Percentiles rank a stretch among this genome's conserved stretches.
Conservation (phyloP, 768 basidiomycete genomes). For the Auricularia heimuer region DNA sequence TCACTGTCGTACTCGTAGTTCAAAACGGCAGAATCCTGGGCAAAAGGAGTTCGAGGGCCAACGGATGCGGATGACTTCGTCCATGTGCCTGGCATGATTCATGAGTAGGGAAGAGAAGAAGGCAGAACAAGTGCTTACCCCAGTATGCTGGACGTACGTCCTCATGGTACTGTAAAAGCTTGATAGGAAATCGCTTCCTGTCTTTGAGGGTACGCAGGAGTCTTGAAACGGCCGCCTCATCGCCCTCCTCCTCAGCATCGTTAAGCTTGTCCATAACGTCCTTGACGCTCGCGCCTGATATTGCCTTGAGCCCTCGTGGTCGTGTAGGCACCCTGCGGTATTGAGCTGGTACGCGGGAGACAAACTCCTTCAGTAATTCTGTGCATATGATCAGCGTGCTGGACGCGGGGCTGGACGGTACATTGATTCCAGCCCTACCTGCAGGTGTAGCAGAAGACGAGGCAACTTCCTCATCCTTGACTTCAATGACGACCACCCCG, state of each 20-base stretch:
- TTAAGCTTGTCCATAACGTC: conserved; percentile 52
- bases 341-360: conserved; percentile 7
- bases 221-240: conserved; percentile 57
- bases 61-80: conserved; percentile 70
- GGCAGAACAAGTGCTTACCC: conserved; percentile 31
- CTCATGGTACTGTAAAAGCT: conserved; percentile 73
- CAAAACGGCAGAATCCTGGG: conserved; percentile 59
- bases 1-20: conserved; percentile 94
- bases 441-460: conserved; percentile 11
- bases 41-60: conserved; percentile 77
- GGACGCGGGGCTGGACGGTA: no score
- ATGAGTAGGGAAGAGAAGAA: background rate
- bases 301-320: conserved; percentile 16
- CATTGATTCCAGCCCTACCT: conserved; percentile 10
- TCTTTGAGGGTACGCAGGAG: conserved; percentile 53
- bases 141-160: conserved; percentile 88
- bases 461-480: conserved; percentile 27
- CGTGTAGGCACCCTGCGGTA: background rate
- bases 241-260: conserved; percentile 70
- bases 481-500: conserved; percentile 55
- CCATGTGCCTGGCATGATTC: conserved; percentile 51
- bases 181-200: conserved; percentile 55
- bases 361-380: conserved; percentile 10
- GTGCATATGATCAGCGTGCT: background rate
- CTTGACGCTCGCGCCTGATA: conserved; percentile 28